Conservation (phyloP, 768 basidiomycete genomes). For the Pleurotus ostreatus region DNA sequence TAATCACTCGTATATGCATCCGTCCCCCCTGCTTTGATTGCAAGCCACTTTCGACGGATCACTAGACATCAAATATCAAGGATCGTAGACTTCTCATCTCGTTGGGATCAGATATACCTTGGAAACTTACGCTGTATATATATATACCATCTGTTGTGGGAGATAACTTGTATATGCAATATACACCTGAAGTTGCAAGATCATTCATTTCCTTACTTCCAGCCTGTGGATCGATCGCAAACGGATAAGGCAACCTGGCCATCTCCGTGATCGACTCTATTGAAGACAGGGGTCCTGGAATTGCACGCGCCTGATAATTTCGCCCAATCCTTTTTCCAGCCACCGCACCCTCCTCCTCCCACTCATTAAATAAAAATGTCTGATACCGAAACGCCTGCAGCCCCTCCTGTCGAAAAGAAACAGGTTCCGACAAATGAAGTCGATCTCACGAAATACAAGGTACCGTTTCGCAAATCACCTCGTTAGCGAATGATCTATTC, state of each 20-base stretch:
- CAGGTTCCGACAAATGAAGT: conserved; percentile 55
- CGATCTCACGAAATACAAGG: conserved; percentile 89
- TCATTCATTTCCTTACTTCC: not conserved
- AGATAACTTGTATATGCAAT: not conserved
- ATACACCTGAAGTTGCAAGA: not conserved
- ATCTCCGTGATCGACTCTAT: conserved; percentile 9
- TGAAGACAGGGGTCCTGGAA: conserved; percentile 5
- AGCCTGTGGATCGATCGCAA: conserved; percentile 2
- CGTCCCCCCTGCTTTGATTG: not conserved
- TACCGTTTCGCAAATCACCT: conserved; percentile 22
- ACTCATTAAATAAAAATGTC: conserved; percentile 42
- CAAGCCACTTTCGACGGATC: not conserved
- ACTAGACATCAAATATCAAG: not conserved
- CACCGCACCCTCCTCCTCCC: conserved; percentile 12
- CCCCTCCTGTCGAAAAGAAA: conserved; percentile 42
- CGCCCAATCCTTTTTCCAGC: conserved; percentile 6
- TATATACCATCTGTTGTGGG: conserved; percentile 5
- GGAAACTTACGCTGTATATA: not conserved
- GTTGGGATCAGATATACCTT: not conserved
- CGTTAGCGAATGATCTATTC: not conserved
- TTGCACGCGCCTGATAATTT: conserved; percentile 9
- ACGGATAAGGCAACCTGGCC: conserved; percentile 19
- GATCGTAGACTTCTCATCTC: not conserved
- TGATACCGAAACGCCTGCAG: conserved; percentile 43
- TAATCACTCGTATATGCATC: too few species aligned